These are phyloP conservation scores for Boletus barrowsii DNA, from an alignment of 768 basidiomycete genomes.

Conservation along the genomic window DNA sequence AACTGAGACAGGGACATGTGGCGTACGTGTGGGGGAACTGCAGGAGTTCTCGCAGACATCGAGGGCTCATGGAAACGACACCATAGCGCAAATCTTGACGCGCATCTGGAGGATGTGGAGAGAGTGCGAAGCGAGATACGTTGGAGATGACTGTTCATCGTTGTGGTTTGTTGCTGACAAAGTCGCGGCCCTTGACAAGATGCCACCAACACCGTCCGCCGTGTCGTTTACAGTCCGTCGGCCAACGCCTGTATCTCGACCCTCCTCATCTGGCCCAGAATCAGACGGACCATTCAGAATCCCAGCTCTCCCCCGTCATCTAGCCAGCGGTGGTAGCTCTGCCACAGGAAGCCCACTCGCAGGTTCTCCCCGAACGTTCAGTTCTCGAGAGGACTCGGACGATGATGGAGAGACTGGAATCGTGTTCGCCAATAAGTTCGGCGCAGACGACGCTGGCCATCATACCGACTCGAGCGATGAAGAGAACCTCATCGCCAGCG, in stretches of 20 bases:
- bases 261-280: conserved; percentile 60
- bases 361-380: conserved; percentile 42
- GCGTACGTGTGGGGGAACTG: background rate
- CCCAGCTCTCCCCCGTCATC: conserved; percentile 59
- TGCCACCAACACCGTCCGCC: conserved; percentile 33
- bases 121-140: background rate
- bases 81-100: no score
- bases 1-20: conserved; percentile 21
- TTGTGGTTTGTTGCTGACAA: conserved; percentile 3
- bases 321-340: conserved; percentile 39
- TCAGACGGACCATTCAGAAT: conserved; percentile 58
- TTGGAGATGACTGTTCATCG: no score
- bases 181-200: background rate
- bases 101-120: background rate
- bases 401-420: conserved; percentile 26
- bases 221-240: conserved; percentile 86
- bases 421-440: conserved; percentile 20
- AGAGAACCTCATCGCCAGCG: conserved; percentile 71
- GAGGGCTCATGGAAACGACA: background rate
- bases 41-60: background rate
- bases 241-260: conserved; percentile 67
- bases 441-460: conserved; percentile 27
- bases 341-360: conserved; percentile 56
- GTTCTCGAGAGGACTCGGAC: conserved; percentile 28
- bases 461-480: conserved; percentile 50